These are phyloP conservation scores for Globisporangium cederbergense DNA, from an alignment of 352 stramenopile genomes.

Conservation along the genomic window DNA sequence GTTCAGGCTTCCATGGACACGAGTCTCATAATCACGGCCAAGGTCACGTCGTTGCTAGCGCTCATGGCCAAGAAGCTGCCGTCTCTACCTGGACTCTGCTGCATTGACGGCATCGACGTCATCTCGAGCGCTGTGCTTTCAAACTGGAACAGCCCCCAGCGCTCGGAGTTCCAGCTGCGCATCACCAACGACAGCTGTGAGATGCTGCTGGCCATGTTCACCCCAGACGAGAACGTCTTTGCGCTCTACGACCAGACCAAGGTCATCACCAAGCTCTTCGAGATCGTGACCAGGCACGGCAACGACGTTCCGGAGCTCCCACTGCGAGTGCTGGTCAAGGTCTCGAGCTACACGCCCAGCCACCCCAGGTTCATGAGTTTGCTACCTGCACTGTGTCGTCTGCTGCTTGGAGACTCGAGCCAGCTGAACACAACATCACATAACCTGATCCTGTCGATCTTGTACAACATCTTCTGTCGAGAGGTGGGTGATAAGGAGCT, in stretches of 20 bases:
- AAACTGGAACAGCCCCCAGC: slow-evolving; percentile 13
- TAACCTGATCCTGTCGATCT: slow-evolving; percentile 42
- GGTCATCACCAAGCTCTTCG: slow-evolving; percentile 47
- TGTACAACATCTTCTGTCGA: slow-evolving; percentile 66
- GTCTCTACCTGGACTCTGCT: slow-evolving; percentile 42
- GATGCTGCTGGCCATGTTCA: slow-evolving; percentile 49
- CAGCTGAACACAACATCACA: slow-evolving; percentile 15
- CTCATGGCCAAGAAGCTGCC: slow-evolving; percentile 47
- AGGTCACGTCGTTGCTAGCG: slow-evolving; percentile 43
- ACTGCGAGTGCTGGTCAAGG: slow-evolving; percentile 43
- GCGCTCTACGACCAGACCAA: slow-evolving; percentile 45
- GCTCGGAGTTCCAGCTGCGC: slow-evolving; percentile 11
- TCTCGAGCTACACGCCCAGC: slow-evolving; percentile 32
- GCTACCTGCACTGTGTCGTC: slow-evolving; percentile 23
- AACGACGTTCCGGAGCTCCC: slow-evolving; percentile 29
- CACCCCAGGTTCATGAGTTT: slow-evolving; percentile 40
- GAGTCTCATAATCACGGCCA: slow-evolving; percentile 26
- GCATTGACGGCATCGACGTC: slow-evolving; percentile 35
- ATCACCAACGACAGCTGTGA: slow-evolving; percentile 44
- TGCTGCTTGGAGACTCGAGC: slow-evolving; percentile 13
- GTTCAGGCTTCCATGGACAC: slow-evolving; percentile 1
- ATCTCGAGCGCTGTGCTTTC: slow-evolving; percentile 28
- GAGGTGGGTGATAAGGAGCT: background rate
- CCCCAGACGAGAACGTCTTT: slow-evolving; percentile 36
- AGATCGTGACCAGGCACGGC: slow-evolving; percentile 30